A percentile compares a stretch with the other conserved stretches of the same genome.
phyloP scores from a whole-genome alignment of 2,329 filamentous ascomycete genomes.

The Huntiella savannae region DNA sequence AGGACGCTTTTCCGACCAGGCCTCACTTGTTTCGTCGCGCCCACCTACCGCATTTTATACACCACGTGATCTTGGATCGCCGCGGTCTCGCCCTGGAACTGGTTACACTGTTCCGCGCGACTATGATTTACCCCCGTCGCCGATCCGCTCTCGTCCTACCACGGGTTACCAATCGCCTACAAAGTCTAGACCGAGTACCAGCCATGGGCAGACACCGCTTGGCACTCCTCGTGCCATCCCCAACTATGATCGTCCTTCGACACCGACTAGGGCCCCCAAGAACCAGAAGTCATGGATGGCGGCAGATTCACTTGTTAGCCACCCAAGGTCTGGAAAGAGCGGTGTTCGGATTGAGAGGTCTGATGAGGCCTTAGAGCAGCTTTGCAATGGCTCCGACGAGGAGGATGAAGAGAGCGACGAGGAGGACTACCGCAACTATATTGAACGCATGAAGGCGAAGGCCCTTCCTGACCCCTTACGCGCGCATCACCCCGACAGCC shows the following conservation, averaged over 20 bases:
- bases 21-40: conserved; percentile 8
- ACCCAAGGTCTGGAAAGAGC: conserved; percentile 28
- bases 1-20: conserved; percentile 29
- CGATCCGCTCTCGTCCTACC: conserved; percentile 7
- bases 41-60: conserved; percentile 5
- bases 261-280: conserved; percentile 22
- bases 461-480: not conserved
- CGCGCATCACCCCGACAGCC: conserved; percentile 10
- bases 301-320: conserved; percentile 31
- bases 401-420: conserved; percentile 18
- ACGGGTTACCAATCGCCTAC: conserved; percentile 7
- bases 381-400: conserved; percentile 25
- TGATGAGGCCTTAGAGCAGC: conserved; percentile 29
- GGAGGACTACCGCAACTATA: conserved; percentile 18
- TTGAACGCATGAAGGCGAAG: conserved; percentile 20
- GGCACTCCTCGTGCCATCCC: not conserved
- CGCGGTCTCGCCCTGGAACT: conserved; percentile 14
- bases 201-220: not conserved
- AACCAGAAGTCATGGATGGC: conserved; percentile 38
- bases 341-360: conserved; percentile 19
- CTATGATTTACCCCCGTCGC: conserved; percentile 4
- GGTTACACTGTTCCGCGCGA: conserved; percentile 7
- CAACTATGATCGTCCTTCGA: not conserved
- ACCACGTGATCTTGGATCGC: conserved; percentile 2
- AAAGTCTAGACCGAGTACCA: conserved; percentile 5